Percentiles rank a stretch among this genome's conserved stretches.
phyloP scores from a whole-genome alignment of 2,329 filamentous ascomycete species.

The Furcasterigmium sp. region DNA sequence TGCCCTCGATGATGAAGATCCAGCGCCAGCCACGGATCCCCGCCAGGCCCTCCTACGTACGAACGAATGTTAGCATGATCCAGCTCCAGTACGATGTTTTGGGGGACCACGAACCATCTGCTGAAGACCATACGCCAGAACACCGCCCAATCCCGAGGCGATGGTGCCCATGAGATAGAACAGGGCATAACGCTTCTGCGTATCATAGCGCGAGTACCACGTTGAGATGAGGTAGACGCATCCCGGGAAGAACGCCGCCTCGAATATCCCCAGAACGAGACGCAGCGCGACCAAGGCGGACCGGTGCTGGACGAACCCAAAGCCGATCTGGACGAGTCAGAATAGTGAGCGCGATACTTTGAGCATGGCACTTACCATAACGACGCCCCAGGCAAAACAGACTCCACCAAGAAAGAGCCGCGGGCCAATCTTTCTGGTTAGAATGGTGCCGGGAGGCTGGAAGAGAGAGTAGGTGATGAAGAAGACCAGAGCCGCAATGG shows the following conservation, averaged over 20 bases:
- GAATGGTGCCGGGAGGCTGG: constrained; percentile 11
- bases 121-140: not conserved
- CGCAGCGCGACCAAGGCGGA: constrained; percentile 9
- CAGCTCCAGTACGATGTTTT: not conserved
- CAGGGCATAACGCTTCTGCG: not conserved
- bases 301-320: constrained; percentile 17
- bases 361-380: constrained; percentile 8
- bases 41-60: constrained; percentile 51
- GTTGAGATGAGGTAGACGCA: constrained; percentile 24
- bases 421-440: constrained; percentile 14
- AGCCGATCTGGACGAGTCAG: constrained; percentile 9
- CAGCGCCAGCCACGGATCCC: constrained; percentile 56
- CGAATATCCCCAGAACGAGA: constrained; percentile 10
- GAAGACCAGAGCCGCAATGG: constrained; percentile 10
- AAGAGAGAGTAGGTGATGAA: constrained; percentile 15
- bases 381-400: constrained; percentile 17
- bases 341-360: no score
- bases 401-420: constrained; percentile 12
- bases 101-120: not conserved
- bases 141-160: not conserved
- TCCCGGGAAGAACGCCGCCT: constrained; percentile 25
- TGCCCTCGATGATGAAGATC: constrained; percentile 67
- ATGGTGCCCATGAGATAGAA: not conserved
- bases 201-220: constrained; percentile 18
- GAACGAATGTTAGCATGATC: not conserved